Evolutionary conservation across 305 asterid species (phyloP), one percentile per base, ranked within the genome.

Genomic region (Rubia tinctorum): DNA sequence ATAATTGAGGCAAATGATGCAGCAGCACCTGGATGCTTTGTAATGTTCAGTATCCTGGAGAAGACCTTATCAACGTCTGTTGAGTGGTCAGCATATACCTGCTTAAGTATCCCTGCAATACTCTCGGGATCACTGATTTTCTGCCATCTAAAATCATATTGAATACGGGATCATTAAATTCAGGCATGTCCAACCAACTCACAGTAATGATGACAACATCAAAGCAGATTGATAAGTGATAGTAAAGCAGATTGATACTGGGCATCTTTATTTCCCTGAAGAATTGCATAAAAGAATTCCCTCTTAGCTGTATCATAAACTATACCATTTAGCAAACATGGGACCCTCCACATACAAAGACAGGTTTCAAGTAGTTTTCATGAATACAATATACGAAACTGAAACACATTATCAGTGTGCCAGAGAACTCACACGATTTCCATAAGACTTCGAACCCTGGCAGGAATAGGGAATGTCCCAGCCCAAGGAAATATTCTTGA

Each of bases 21-120:
- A 59, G 98, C 96, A 27, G 98, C 96, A 4, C 96, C 97, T 58
- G 97, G 98, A 78, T 93, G 98, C 63, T 90, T 88, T 30, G 96
- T 90, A 17, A 88, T 84, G 78, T 88, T 82, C 22, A 93, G 75
- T 72, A 93, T 91, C 59, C 81, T 82, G 34, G 91, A 77, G 71
- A 91, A 93, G 77, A 91, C 96, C 8, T 85, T 87, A 75, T 93
- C 98, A 8, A 90, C 96, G 0, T 87, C 71, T 66, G 88, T 91
- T 3, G 94, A 77, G 77, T 91, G 97, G 80, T 93, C 96, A 23
- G 90, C 88, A 53, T 93, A 93, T 8, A 93, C 98, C 79, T 93
- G 98, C 87, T 86, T 85, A 25, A 93, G 88, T 71, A 93, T 78
- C 66, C 83, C 91, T 0, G 96, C 95, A 7, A 93, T 90, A 69